Evolutionary conservation across 345 rosid genomes (phyloP).

Genomic region (Aquilaria yunnanensis): DNA sequence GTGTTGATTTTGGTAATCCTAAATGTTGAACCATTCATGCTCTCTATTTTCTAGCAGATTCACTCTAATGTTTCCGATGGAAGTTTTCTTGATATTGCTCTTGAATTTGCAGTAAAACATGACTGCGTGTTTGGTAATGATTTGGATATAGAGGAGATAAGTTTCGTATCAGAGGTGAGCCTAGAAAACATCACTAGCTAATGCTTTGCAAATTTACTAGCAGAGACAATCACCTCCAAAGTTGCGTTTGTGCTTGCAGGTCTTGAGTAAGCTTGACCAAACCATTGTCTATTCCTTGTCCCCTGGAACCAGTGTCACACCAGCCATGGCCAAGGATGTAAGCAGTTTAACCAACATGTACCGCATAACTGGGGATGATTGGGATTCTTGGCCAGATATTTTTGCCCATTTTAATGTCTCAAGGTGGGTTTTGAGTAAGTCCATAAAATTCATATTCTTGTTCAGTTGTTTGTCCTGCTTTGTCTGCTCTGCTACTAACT

Average conservation of each 20-base stretch:
- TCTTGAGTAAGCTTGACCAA: slow-evolving; percentile 56
- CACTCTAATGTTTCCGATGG: neutral
- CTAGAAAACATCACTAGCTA: no score
- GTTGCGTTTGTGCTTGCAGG: slow-evolving; percentile 35
- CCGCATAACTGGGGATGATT: slow-evolving; percentile 84
- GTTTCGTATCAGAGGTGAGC: slow-evolving; percentile 57
- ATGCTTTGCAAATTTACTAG: no score
- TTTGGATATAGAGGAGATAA: slow-evolving; percentile 62
- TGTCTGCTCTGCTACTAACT: no score
- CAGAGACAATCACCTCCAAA: slow-evolving; percentile 2
- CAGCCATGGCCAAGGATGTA: slow-evolving; percentile 71
- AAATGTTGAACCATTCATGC: slow-evolving; percentile 4
- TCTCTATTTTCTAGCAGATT: no score
- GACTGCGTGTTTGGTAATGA: slow-evolving; percentile 87
- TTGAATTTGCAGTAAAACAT: slow-evolving; percentile 55
- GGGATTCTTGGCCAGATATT: slow-evolving; percentile 91
- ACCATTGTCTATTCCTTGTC: slow-evolving; percentile 83
- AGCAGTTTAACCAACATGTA: slow-evolving; percentile 71
- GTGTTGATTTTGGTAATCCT: slow-evolving; percentile 80
- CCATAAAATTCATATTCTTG: no score
- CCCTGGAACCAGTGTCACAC: slow-evolving; percentile 84
- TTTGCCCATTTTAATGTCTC: slow-evolving; percentile 71
- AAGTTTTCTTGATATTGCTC: slow-evolving; percentile 1
- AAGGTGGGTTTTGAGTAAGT: slow-evolving; percentile 33
- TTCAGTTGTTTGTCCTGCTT: no score